A percentile compares a stretch with the other conserved stretches of the same genome.
Conservation (phyloP, 805 yeast genomes). For the Sugiyamaella smithiae region DNA sequence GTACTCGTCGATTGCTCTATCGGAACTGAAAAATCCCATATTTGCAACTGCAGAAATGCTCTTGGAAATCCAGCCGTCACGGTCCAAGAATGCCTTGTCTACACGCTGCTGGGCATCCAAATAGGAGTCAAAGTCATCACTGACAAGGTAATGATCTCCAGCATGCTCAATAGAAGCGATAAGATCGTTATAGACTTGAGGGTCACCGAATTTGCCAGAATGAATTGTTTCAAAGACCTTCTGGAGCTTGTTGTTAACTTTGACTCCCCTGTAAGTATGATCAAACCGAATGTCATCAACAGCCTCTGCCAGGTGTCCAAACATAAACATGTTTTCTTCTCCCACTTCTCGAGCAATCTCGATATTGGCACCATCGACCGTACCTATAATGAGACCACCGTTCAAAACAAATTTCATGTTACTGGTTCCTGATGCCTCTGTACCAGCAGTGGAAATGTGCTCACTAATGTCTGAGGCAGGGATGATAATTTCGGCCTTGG, state of each 20-base stretch:
- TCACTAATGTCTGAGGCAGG: constrained; percentile 91
- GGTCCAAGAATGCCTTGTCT: constrained; percentile 66
- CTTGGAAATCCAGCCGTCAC: constrained; percentile 73
- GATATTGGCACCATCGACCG: constrained; percentile 96
- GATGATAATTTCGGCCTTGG: constrained; percentile 85
- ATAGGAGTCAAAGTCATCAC: constrained; percentile 86
- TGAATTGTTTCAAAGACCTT: constrained; percentile 67
- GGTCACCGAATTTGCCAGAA: constrained; percentile 67
- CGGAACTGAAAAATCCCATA: constrained; percentile 90
- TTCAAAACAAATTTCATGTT: constrained; percentile 94
- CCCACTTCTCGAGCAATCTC: constrained; percentile 93
- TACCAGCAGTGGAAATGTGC: constrained; percentile 95
- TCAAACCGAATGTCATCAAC: constrained; percentile 81
- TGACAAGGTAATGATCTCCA: constrained; percentile 83
- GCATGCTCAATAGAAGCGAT: constrained; percentile 66
- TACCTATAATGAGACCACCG: constrained; percentile 92
- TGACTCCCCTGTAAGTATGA: constrained; percentile 60
- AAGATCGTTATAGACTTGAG: constrained; percentile 57
- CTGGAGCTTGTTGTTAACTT: constrained; percentile 56
- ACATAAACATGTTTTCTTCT: constrained; percentile 86
- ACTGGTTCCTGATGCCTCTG: constrained; percentile 95
- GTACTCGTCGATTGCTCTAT: constrained; percentile 86
- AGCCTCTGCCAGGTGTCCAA: constrained; percentile 86
- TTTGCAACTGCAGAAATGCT: constrained; percentile 78
- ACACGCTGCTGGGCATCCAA: constrained; percentile 75